Base-by-base conservation (phyloP, 345 rosid genomes). In the Leavenworthia alabamica region DNA sequence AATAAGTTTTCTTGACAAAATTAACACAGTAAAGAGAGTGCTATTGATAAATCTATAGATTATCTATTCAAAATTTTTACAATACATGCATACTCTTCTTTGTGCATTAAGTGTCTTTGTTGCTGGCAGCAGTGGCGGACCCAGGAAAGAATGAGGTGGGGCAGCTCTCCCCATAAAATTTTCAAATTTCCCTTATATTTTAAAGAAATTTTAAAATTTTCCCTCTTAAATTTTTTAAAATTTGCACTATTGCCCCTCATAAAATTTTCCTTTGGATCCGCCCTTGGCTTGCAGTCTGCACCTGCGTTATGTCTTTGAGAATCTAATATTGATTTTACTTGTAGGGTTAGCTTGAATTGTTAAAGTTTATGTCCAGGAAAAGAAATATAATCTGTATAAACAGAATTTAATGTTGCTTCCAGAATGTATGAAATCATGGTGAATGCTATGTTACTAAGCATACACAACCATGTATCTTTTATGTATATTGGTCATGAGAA, bases 381-480 rank as follows among this genome's bases (percentile, higher is more conserved):
- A 56, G 50, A 79, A 76, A 77, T 77, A 76, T 76, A 79, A 72
- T 31, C 24, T 49, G 61, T 63, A 74, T 71, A 66, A 74, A 75
- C 76, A 78, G 64, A 84, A 71, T 77, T 77, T 82, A 48, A 76
- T 77, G 66, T 63, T 86, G 68, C 93, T 94, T 64, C 70, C 82
- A 47, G 88, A 90, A 82, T 90, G 91, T 80, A 71, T 94, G 83
- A 90, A 77, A 88, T 90, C 67, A 88, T 94, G 97, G 99, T 90
- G 78, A 94, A 94, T 80, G 95, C 96, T 50, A 86, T 97, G 49
- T 90, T 90, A 74, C 82, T 88, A 5, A 94, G 97, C 71, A 81
- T 83, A 65, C 95, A 90, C 43, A 94, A 94, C 75, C 99, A 94
- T 95, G 99, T 90, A 75, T 50, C 26, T 23, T 52, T 58, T 55